Evolutionary conservation across 2,329 filamentous ascomycete species (phyloP).

Genomic region (Colletotrichum sp.): DNA sequence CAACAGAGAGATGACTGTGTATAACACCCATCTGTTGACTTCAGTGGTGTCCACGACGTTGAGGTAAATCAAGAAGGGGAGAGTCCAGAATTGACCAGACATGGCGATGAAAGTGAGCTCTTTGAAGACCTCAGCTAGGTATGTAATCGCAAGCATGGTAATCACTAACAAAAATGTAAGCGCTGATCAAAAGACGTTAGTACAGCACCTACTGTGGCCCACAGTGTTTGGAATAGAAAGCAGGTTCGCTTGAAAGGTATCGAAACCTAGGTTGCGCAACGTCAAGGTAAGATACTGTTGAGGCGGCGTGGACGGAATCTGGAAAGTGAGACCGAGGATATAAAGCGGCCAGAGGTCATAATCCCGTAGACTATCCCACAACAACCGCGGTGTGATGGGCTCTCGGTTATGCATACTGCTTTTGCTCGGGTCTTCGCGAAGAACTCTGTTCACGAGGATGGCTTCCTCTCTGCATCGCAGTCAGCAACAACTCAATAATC

Average conservation of each 20-base stretch:
- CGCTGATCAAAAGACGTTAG: not conserved
- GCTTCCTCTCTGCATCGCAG: slow-evolving; percentile 49
- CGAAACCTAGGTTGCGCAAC: slow-evolving; percentile 61
- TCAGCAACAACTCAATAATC: not conserved
- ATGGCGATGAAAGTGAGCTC: slow-evolving; percentile 53
- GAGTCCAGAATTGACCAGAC: slow-evolving; percentile 60
- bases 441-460: slow-evolving; percentile 64
- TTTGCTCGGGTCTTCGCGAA: slow-evolving; percentile 65
- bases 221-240: slow-evolving; percentile 62
- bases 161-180: slow-evolving; percentile 33
- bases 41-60: slow-evolving; percentile 37
- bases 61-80: slow-evolving; percentile 61
- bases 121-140: slow-evolving; percentile 49
- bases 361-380: slow-evolving; percentile 59
- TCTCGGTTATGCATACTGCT: slow-evolving; percentile 67
- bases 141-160: slow-evolving; percentile 50
- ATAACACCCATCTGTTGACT: slow-evolving; percentile 38
- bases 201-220: slow-evolving; percentile 26
- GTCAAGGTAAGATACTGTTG: slow-evolving; percentile 64
- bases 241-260: slow-evolving; percentile 66
- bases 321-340: slow-evolving; percentile 56
- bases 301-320: slow-evolving; percentile 56
- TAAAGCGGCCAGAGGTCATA: slow-evolving; percentile 56
- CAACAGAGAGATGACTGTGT: slow-evolving; percentile 37
- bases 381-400: slow-evolving; percentile 52